Percentiles rank a stretch among this genome's conserved stretches.
phyloP scores from a whole-genome alignment of 2,329 filamentous ascomycete genomes.

The Polychaeton citri region DNA sequence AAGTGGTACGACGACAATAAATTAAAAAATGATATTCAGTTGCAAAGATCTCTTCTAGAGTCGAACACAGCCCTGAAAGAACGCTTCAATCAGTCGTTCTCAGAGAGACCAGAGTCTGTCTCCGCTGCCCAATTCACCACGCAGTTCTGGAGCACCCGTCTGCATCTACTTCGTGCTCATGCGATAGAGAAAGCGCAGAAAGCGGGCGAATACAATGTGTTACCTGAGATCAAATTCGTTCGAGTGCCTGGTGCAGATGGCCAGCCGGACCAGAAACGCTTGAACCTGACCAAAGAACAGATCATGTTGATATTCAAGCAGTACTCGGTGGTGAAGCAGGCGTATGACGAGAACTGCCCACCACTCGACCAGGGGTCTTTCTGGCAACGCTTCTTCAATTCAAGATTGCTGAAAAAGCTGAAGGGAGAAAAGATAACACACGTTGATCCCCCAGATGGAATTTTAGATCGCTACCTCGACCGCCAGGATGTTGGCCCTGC shows the following conservation, averaged over 20 bases:
- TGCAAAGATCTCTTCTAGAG: slow-evolving; percentile 81
- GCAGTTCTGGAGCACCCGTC: slow-evolving; percentile 88
- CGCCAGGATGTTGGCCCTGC: slow-evolving; percentile 41
- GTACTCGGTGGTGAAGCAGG: slow-evolving; percentile 76
- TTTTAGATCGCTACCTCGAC: slow-evolving; percentile 78
- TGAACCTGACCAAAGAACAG: slow-evolving; percentile 83
- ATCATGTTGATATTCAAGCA: slow-evolving; percentile 87
- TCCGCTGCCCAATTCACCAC: slow-evolving; percentile 68
- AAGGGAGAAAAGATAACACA: slow-evolving; percentile 79
- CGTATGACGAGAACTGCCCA: slow-evolving; percentile 80
- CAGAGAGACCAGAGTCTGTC: slow-evolving; percentile 73
- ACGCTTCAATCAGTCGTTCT: slow-evolving; percentile 75
- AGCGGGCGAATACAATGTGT: slow-evolving; percentile 82
- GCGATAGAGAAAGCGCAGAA: slow-evolving; percentile 80
- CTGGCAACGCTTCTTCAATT: slow-evolving; percentile 90
- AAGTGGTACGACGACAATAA: slow-evolving; percentile 70
- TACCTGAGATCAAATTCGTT: slow-evolving; percentile 65
- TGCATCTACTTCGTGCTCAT: slow-evolving; percentile 75
- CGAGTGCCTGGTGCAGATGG: slow-evolving; percentile 33
- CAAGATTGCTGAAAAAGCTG: slow-evolving; percentile 76
- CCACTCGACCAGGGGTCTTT: slow-evolving; percentile 62
- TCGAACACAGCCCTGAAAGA: slow-evolving; percentile 59
- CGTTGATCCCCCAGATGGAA: slow-evolving; percentile 58
- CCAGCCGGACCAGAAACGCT: slow-evolving; percentile 54
- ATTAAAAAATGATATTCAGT: slow-evolving; percentile 61